Evolutionary conservation across 495 filamentous ascomycete genomes (phyloP).

Genomic region (Bacidia rubella): DNA sequence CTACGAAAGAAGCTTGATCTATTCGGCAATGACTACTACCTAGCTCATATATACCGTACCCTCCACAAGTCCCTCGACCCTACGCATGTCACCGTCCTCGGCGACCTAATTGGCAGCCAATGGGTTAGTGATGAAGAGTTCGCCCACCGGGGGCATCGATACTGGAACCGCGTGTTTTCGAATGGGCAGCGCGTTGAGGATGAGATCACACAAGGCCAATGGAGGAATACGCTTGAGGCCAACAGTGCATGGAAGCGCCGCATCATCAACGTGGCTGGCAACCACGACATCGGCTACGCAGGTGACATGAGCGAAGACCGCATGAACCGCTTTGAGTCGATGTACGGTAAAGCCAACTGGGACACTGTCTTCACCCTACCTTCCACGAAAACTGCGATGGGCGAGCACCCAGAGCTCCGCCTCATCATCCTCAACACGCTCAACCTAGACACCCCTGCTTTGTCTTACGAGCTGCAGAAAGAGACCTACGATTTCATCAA

Average conservation of each 20-base stretch:
- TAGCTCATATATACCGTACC: constrained; percentile 84
- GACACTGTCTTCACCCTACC: constrained; percentile 61
- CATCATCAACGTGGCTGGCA: constrained; percentile 81
- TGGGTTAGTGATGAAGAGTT: constrained; percentile 88
- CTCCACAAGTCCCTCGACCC: constrained; percentile 67
- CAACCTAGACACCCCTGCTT: constrained; percentile 75
- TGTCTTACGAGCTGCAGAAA: constrained; percentile 47
- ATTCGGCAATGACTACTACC: constrained; percentile 86
- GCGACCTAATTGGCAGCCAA: constrained; percentile 89
- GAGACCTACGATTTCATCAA: constrained; percentile 69
- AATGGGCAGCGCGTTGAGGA: constrained; percentile 55
- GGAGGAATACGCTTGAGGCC: constrained; percentile 28
- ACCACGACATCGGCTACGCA: constrained; percentile 93
- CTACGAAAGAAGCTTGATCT: constrained; percentile 72
- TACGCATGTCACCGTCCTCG: constrained; percentile 79
- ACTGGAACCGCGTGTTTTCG: constrained; percentile 69
- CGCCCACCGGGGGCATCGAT: constrained; percentile 49
- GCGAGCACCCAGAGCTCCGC: constrained; percentile 47
- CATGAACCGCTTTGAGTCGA: constrained; percentile 62
- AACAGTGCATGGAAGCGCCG: constrained; percentile 52
- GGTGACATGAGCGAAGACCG: constrained; percentile 66
- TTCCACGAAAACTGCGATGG: constrained; percentile 11
- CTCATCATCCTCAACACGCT: constrained; percentile 80
- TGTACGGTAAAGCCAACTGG: constrained; percentile 81
- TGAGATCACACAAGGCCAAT: constrained; percentile 28